Evolutionary conservation across 108 stramenopile species (phyloP).

Genomic region (Cyclotella atomus): DNA sequence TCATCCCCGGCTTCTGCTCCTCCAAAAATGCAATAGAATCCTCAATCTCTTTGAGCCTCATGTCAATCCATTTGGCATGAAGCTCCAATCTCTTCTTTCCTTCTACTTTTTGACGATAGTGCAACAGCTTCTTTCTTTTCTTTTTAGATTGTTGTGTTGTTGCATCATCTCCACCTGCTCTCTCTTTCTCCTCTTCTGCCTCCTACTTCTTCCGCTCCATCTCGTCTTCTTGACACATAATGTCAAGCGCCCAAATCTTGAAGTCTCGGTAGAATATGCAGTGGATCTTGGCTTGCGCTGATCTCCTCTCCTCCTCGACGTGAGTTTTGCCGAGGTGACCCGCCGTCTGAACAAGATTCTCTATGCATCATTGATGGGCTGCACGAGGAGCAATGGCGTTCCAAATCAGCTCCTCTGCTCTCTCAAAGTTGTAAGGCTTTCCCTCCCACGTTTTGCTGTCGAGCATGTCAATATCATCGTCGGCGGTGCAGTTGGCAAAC

Average conservation of each 20-base stretch:
- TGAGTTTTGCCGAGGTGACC: not conserved
- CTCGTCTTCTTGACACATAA: not conserved
- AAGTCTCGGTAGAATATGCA: not conserved
- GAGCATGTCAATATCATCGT: not conserved
- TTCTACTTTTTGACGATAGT: not conserved
- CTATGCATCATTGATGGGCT: not conserved
- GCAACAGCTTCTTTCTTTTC: not conserved
- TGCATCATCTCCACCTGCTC: not conserved
- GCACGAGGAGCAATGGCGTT: not conserved
- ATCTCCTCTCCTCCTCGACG: not conserved
- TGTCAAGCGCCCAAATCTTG: not conserved
- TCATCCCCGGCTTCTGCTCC: not conserved
- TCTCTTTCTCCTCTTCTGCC: not conserved
- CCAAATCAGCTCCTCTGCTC: not conserved
- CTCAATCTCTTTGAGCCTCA: not conserved
- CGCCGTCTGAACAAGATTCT: not conserved
- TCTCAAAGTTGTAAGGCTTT: not conserved
- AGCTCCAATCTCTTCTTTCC: not conserved
- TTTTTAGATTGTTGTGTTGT: not conserved
- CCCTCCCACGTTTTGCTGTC: not conserved
- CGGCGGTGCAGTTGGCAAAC: not conserved
- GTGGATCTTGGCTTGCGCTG: not conserved
- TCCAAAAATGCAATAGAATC: not conserved
- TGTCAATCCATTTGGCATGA: not conserved
- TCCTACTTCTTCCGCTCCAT: not conserved